These are phyloP conservation scores for Fragilariopsis cylindrus DNA, from an alignment of 108 stramenopile genomes.

Conservation along the genomic window DNA sequence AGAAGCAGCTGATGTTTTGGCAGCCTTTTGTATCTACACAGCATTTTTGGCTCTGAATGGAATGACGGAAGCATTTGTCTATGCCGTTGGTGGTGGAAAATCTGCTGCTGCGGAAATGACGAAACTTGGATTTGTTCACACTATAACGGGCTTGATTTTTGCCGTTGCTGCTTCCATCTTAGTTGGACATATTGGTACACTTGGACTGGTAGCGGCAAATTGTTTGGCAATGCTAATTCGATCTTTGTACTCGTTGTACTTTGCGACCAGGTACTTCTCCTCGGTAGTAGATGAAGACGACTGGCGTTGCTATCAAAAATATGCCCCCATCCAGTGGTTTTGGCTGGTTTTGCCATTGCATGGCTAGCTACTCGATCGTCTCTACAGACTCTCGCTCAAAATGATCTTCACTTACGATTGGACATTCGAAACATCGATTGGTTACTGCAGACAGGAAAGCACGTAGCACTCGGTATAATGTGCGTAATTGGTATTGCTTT, in stretches of 20 bases:
- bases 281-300: slow-evolving; percentile 1
- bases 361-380: slow-evolving; percentile 43
- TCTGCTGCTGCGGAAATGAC: slow-evolving; percentile 60
- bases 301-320: slow-evolving; percentile 31
- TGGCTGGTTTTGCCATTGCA: slow-evolving; percentile 46
- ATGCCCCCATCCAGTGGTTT: slow-evolving; percentile 58
- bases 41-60: slow-evolving; percentile 91
- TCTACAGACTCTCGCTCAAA: slow-evolving; percentile 15
- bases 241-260: slow-evolving; percentile 63
- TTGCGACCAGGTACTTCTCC: slow-evolving; percentile 65
- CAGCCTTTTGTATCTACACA: slow-evolving; percentile 92
- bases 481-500: slow-evolving; percentile 39
- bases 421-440: slow-evolving; percentile 44
- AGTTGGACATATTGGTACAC: slow-evolving; percentile 53
- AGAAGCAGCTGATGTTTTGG: slow-evolving; percentile 72
- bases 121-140: slow-evolving; percentile 62
- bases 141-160: slow-evolving; percentile 67
- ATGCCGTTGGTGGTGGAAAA: slow-evolving; percentile 52
- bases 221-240: slow-evolving; percentile 75
- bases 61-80: slow-evolving; percentile 94
- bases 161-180: slow-evolving; percentile 59
- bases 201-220: slow-evolving; percentile 79
- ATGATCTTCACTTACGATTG: slow-evolving; percentile 27
- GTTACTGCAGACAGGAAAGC: slow-evolving; percentile 55
- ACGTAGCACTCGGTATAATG: slow-evolving; percentile 50